Evolutionary conservation across 2,329 filamentous ascomycete species (phyloP), one percentile per base, ranked within the genome.

Genomic region (Ceratocystiopsis brevicomis): DNA sequence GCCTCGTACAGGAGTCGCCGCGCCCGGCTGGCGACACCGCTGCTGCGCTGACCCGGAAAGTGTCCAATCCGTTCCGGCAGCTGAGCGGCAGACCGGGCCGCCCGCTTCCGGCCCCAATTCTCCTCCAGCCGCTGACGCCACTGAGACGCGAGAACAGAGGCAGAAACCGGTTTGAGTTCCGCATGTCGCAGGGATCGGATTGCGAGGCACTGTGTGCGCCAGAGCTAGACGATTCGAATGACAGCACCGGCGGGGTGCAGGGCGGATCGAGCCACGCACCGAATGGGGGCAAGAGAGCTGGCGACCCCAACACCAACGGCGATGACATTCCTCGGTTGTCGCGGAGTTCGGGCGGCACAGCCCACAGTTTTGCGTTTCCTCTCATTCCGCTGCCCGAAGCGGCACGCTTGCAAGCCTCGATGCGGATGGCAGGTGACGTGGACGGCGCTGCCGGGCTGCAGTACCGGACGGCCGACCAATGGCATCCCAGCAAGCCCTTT

Each of bases 351-450:
- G 30, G 19, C 13, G 33, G 35, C 21, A 52, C 45, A 1, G 21
- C 38, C 34, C 53, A 49, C 44, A 56, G 47, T 13, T 57, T 58
- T 34, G 47, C 49, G 5, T 57, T 60, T 25, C 48, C 51, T 1
- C 43, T 60, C 32, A 57, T 60, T 14, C 50, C 53, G 4, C 48
- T 59, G 1, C 43, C 51, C 2, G 56, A 59, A 38, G 57, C 57
- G 3, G 56, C 52, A 10, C 51, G 49, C n/a, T 50, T 52, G 15
- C 53, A 57, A 38, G 54, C 54, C 1, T 32, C 49, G 10, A 15
- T 45, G 41, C 37, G 25, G 10, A 30, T 11, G 6, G 25, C 2
- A 10, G 10, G 6, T 2, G 25, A 30, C 10, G 25, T 9, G 2
- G 25, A 30, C 25, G 25, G 25, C 25, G 25, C 25, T 11, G 6